A percentile compares a stretch with the other conserved stretches of the same genome.
Evolutionary conservation across 1,139 yeast species (phyloP).

Genomic region (Geotrichum macrosporum): DNA sequence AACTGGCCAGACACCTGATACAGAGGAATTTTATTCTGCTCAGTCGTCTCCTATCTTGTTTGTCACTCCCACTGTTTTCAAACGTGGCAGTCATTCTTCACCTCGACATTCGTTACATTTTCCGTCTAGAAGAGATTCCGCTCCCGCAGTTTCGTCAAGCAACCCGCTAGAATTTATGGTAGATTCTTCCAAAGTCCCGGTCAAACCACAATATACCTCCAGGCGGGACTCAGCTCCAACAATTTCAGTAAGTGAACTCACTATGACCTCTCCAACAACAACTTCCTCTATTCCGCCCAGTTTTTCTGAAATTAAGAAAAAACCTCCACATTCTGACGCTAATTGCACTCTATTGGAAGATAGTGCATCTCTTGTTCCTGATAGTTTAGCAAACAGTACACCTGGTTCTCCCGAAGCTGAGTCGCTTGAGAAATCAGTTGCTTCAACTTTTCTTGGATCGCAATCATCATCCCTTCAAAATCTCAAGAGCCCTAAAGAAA

Average conservation of each 20-base stretch:
- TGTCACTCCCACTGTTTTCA: background rate
- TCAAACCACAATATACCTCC: background rate
- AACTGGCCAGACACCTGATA: background rate
- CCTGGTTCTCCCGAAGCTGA: too few species aligned
- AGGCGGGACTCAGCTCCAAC: constrained; percentile 1
- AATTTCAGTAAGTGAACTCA: background rate
- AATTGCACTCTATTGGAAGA: too few species aligned
- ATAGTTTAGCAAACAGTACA: too few species aligned
- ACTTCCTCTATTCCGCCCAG: background rate
- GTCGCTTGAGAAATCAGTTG: too few species aligned
- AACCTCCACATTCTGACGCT: too few species aligned
- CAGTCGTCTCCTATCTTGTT: background rate
- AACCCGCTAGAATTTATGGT: background rate
- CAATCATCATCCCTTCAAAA: too few species aligned
- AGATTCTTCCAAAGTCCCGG: background rate
- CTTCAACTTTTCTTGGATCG: too few species aligned
- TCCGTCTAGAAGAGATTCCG: background rate
- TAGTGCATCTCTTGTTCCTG: too few species aligned
- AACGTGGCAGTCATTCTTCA: background rate
- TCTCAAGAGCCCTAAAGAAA: too few species aligned
- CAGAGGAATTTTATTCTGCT: background rate
- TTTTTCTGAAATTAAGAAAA: background rate
- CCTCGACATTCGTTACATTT: background rate
- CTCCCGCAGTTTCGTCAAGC: background rate
- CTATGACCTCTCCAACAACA: background rate